phyloP scores from a whole-genome alignment of 1,284 basidiomycete genomes.

The Ustilago shanxiensis region DNA sequence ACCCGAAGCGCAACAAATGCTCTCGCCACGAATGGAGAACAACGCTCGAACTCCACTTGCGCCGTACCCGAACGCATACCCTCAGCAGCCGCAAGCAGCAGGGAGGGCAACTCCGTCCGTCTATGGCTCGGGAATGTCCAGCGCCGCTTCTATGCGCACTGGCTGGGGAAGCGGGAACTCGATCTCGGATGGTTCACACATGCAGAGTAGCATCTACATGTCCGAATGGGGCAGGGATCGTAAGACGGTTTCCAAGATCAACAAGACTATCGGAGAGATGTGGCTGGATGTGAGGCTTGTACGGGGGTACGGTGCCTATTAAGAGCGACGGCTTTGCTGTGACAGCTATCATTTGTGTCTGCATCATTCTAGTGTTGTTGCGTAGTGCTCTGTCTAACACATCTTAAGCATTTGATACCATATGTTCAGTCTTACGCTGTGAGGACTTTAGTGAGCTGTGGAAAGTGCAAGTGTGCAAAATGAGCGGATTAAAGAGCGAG shows the following conservation, averaged over 20 bases:
- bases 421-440: not conserved
- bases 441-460: not conserved
- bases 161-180: slow-evolving; percentile 39
- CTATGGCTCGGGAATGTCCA: slow-evolving; percentile 33
- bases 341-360: no score
- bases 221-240: slow-evolving; percentile 50
- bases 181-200: slow-evolving; percentile 40
- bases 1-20: slow-evolving; percentile 20
- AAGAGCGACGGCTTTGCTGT: not conserved
- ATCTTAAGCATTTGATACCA: not conserved
- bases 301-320: slow-evolving; percentile 30
- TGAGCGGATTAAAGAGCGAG: no score
- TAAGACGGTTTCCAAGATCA: slow-evolving; percentile 55
- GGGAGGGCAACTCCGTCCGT: slow-evolving; percentile 20
- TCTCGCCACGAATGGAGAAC: slow-evolving; percentile 11
- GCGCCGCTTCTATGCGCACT: slow-evolving; percentile 25
- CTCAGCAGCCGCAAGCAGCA: slow-evolving; percentile 1
- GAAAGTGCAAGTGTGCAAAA: no score
- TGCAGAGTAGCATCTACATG: slow-evolving; percentile 53
- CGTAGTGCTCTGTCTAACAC: no score
- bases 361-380: no score
- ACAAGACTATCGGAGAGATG: slow-evolving; percentile 60
- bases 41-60: slow-evolving; percentile 9
- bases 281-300: slow-evolving; percentile 55
- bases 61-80: slow-evolving; percentile 23